Evolutionary conservation across 2,329 filamentous ascomycete species (phyloP).

Genomic region (Tolypocladium tundrense): DNA sequence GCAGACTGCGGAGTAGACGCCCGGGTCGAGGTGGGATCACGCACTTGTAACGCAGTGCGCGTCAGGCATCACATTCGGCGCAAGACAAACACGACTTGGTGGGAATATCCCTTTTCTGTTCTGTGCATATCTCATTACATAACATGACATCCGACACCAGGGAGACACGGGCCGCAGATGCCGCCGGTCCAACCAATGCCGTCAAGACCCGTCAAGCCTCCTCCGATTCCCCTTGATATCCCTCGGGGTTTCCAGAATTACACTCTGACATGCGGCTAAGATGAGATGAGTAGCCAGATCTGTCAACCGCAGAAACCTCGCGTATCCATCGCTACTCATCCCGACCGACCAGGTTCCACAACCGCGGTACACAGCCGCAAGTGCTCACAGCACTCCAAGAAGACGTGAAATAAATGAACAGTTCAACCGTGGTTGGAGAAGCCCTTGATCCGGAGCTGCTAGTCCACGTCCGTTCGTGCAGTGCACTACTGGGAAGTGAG

Average conservation of each 20-base stretch:
- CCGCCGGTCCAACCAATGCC: not conserved
- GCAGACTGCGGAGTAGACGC: too few relatives aligned
- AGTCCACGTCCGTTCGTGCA: not conserved
- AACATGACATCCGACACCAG: too few relatives aligned
- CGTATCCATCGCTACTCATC: not conserved
- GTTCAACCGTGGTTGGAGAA: not conserved
- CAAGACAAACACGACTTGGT: too few relatives aligned
- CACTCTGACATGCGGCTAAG: constrained; percentile 1
- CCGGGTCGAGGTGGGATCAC: too few relatives aligned
- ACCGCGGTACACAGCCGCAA: not conserved
- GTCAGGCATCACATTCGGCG: too few relatives aligned
- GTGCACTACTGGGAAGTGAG: not conserved
- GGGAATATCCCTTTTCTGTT: too few relatives aligned
- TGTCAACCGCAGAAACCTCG: not conserved
- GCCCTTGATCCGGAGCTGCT: not conserved
- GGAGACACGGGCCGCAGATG: too few relatives aligned
- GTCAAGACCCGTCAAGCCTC: not conserved
- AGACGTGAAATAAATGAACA: not conserved
- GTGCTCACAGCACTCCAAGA: not conserved
- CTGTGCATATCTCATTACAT: too few relatives aligned
- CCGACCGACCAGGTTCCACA: not conserved
- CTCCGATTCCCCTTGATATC: not conserved
- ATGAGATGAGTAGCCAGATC: constrained; percentile 3
- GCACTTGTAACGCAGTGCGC: too few relatives aligned
- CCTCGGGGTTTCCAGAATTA: constrained; percentile 1